Base-by-base conservation (phyloP, 257 asterid genomes). In the Fraxinus pennsylvanica region DNA sequence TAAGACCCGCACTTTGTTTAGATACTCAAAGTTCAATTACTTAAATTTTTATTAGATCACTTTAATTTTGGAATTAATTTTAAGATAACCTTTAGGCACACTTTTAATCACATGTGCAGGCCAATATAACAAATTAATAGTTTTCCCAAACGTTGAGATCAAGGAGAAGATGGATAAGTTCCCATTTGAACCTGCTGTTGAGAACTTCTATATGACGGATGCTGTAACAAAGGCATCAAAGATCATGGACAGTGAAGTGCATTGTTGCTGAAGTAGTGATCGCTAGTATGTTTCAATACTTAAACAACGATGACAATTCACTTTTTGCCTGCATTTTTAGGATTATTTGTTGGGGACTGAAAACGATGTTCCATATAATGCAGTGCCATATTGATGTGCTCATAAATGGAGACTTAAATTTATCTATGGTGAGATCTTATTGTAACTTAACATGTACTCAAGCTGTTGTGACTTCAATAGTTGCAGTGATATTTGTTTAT, bases 231-330 rank as follows among this genome's bases (percentile, higher is more conserved):
- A 97, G 86, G 99, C 98, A n/a, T 91, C 98, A n/a, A 95, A 91
- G 94, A 89, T 95, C 80, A 95, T 93, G 99, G 98, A 9, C 97
- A 95, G 22, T 93, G 98, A 89, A 92, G 93, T 78, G 89, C 96
- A 0, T 61, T 86, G 77, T 76, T 91, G 85, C 57, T 54, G 83
- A 85, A 86, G 88, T 90, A 93, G 88, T 89, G 85, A 90, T 86
- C 77, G 47, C 22, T 74, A 59, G 76, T 59, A 63, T 72, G 69
- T 77, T 67, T 33, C 36, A 25, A 38, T 65, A 68, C 82, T 78
- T 73, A 36, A 15, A 93, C 89, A 89, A 89, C 90, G 87, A 5
- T 5, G 68, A 67, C 75, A 38, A 68, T 75, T 78, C 36, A 38
- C 22, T 74, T 71, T 75, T 73, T 33, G 76, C 78, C 76, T 73